These are phyloP conservation scores for Annulohypoxylon nitens DNA, from an alignment of 495 filamentous ascomycete genomes.

Conservation along the genomic window DNA sequence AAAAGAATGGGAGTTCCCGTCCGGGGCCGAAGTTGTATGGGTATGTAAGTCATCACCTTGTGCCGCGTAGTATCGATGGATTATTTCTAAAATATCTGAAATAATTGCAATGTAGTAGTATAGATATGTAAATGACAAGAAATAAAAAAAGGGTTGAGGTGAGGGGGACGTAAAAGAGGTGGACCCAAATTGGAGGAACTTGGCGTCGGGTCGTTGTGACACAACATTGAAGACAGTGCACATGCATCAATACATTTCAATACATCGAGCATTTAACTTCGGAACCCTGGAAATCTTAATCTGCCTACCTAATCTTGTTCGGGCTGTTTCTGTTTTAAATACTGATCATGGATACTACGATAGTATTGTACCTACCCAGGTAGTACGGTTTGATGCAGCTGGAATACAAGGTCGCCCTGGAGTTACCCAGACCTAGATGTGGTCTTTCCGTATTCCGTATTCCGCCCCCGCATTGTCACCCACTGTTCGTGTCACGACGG, in stretches of 20 bases:
- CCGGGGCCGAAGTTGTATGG: not conserved
- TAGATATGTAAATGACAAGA: no score
- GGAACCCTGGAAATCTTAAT: not conserved
- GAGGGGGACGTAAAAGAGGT: not conserved
- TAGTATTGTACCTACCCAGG: no score
- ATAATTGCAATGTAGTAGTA: not conserved
- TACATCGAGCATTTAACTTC: no score
- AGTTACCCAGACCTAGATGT: no score
- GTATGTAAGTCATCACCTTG: slow-evolving; percentile 15
- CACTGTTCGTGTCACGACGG: slow-evolving; percentile 6
- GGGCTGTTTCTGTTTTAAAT: not conserved
- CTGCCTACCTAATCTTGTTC: not conserved
- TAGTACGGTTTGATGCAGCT: no score
- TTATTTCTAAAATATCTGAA: not conserved
- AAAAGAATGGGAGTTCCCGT: slow-evolving; percentile 33
- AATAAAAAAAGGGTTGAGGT: not conserved
- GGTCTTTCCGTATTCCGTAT: not conserved
- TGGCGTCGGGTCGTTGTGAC: not conserved
- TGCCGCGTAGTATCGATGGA: slow-evolving; percentile 4
- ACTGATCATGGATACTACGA: no score
- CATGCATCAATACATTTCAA: not conserved
- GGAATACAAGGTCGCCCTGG: no score
- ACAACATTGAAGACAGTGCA: not conserved
- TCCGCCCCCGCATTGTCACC: slow-evolving; percentile 8
- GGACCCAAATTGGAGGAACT: not conserved